Evolutionary conservation across 176 grass and related monocot species (phyloP).

Genomic region (Triticum urartu): DNA sequence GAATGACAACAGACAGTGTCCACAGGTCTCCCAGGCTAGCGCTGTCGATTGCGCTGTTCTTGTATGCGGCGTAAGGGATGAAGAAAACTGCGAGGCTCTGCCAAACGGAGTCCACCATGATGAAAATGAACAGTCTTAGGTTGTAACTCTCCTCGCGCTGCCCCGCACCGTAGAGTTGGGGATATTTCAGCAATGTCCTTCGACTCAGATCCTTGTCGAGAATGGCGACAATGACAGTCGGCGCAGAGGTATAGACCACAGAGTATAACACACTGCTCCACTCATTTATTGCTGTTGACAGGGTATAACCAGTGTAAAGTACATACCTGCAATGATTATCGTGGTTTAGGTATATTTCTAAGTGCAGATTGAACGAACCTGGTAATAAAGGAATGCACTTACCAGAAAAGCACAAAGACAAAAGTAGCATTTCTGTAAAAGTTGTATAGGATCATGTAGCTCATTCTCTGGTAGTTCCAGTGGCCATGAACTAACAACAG

Average conservation of each 20-base stretch:
- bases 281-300: constrained; percentile 86
- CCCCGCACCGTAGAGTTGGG: constrained; percentile 76
- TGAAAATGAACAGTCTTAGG: constrained; percentile 73
- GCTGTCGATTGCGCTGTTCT: constrained; percentile 61
- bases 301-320: constrained; percentile 86
- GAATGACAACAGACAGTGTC: constrained; percentile 78
- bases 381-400: constrained; percentile 25
- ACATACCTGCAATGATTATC: constrained; percentile 68
- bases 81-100: constrained; percentile 83
- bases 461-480: constrained; percentile 99
- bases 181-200: constrained; percentile 79
- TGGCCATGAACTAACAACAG: constrained; percentile 95
- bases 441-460: constrained; percentile 98
- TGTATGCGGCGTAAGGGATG: constrained; percentile 88
- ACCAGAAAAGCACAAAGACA: constrained; percentile 99
- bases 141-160: constrained; percentile 94
- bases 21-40: constrained; percentile 84
- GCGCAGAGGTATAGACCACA: constrained; percentile 84
- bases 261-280: constrained; percentile 94
- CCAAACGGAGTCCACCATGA: constrained; percentile 87
- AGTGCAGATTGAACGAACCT: constrained; percentile 17
- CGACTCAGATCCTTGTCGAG: constrained; percentile 90
- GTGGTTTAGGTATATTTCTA: constrained; percentile 36
- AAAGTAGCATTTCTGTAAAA: constrained; percentile 96
- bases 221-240: constrained; percentile 83